Evolutionary conservation across 2,329 filamentous ascomycete species (phyloP).

Genomic region (Penicillium sp.): DNA sequence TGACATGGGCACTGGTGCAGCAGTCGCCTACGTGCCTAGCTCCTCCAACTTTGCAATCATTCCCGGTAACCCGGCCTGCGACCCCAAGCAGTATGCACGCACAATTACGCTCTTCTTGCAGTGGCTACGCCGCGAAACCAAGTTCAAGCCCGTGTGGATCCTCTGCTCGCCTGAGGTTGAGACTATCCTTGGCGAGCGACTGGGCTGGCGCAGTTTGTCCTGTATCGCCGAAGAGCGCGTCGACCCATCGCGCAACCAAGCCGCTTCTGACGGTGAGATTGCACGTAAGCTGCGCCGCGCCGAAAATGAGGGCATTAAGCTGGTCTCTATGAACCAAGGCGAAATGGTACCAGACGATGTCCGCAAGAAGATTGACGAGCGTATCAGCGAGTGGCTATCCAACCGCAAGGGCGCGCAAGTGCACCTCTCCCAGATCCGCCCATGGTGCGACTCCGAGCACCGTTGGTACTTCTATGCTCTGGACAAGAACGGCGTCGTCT

Average conservation of each 20-base stretch:
- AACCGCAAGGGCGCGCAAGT: slow-evolving; percentile 81
- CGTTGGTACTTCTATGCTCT: slow-evolving; percentile 81
- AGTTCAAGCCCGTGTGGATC: slow-evolving; percentile 81
- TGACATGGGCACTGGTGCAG: slow-evolving; percentile 73
- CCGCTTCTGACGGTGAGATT: slow-evolving; percentile 63
- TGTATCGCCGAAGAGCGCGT: slow-evolving; percentile 87
- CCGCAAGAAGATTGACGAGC: slow-evolving; percentile 65
- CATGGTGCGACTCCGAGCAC: slow-evolving; percentile 81
- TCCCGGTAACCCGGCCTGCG: slow-evolving; percentile 83
- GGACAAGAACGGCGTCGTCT: slow-evolving; percentile 68
- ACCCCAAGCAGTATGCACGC: slow-evolving; percentile 69
- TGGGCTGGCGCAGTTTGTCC: slow-evolving; percentile 84
- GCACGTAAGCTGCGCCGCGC: slow-evolving; percentile 75
- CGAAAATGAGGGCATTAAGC: slow-evolving; percentile 78
- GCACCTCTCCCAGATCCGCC: slow-evolving; percentile 83
- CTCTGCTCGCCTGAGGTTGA: slow-evolving; percentile 77
- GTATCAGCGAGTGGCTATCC: slow-evolving; percentile 75
- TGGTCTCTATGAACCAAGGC: slow-evolving; percentile 68
- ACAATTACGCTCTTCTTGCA: slow-evolving; percentile 72
- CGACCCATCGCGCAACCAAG: slow-evolving; percentile 66
- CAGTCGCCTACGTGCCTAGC: slow-evolving; percentile 76
- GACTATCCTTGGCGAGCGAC: slow-evolving; percentile 72
- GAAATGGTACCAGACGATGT: slow-evolving; percentile 63
- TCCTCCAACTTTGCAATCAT: slow-evolving; percentile 73
- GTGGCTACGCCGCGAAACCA: slow-evolving; percentile 67